A percentile compares a stretch with the other conserved stretches of the same genome.
Conservation (phyloP, 1,139 yeast species). For the Pichia sp. region DNA sequence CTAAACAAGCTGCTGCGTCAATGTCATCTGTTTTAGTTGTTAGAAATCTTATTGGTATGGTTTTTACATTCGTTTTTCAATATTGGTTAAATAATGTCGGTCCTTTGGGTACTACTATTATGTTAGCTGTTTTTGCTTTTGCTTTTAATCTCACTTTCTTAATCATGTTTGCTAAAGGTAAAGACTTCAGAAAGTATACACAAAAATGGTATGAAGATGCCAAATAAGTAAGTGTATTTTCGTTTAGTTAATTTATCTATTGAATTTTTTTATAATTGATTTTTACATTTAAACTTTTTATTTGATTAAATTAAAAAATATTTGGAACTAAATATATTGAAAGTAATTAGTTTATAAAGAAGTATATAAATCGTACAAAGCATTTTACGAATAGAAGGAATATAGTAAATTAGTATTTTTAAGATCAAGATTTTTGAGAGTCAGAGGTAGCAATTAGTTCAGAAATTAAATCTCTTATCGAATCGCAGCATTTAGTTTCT, state of each 20-base stretch:
- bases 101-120: constrained; percentile 34
- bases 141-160: constrained; percentile 30
- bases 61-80: constrained; percentile 41
- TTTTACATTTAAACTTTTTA: too few relatives aligned
- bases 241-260: too few relatives aligned
- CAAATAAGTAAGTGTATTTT: too few relatives aligned
- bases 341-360: too few relatives aligned
- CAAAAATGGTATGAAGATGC: constrained; percentile 2
- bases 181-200: constrained; percentile 5
- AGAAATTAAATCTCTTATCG: not conserved
- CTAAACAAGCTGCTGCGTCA: constrained; percentile 40
- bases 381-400: not conserved
- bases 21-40: constrained; percentile 39
- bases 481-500: not conserved
- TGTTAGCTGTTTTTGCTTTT: constrained; percentile 39
- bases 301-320: too few relatives aligned
- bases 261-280: too few relatives aligned
- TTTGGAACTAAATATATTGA: too few relatives aligned
- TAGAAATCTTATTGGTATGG: constrained; percentile 42
- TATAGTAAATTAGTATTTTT: not conserved
- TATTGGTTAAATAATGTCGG: constrained; percentile 37
- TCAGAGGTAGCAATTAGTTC: not conserved
- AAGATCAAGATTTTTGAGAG: not conserved
- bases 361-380: too few relatives aligned
- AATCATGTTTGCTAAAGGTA: constrained; percentile 4